These are phyloP conservation scores for Streptanthus diversifolius DNA, from an alignment of 345 rosid species.

Conservation along the genomic window DNA sequence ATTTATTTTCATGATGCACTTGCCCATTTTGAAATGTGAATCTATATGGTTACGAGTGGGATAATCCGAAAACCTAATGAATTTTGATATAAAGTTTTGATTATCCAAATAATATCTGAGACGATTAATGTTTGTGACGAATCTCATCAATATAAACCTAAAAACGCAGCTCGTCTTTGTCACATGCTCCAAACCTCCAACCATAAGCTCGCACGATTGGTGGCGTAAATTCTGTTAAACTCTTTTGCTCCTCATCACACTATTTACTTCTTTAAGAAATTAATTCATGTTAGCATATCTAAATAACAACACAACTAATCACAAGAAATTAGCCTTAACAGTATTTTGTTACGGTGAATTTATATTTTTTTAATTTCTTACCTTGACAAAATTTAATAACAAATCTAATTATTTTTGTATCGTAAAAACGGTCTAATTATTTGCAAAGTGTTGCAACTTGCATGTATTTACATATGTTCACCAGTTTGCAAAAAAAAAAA, in stretches of 20 bases:
- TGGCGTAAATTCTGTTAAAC: conserved; percentile 2
- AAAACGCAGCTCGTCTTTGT: background rate
- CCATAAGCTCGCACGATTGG: conserved; percentile 23
- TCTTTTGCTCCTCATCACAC: conserved; percentile 8
- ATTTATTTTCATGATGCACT: background rate
- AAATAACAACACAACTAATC: too few species aligned
- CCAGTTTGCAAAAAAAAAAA: too few species aligned
- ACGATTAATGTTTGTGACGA: background rate
- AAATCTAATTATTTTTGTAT: background rate
- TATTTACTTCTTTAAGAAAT: background rate
- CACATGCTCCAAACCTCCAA: background rate
- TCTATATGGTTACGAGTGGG: too few species aligned
- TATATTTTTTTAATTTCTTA: background rate
- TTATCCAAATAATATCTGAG: background rate
- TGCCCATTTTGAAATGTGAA: too few species aligned
- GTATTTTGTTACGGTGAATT: background rate
- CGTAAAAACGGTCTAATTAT: background rate
- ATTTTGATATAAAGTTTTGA: background rate
- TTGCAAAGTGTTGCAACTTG: background rate
- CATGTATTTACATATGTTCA: too few species aligned
- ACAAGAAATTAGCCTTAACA: too few species aligned
- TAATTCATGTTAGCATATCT: background rate
- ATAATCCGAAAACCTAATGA: too few species aligned
- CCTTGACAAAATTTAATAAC: background rate
- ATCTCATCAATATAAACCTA: background rate